These are phyloP conservation scores for Cyclanthera cordifolia DNA, from an alignment of 306 rosid genomes.

Conservation along the genomic window DNA sequence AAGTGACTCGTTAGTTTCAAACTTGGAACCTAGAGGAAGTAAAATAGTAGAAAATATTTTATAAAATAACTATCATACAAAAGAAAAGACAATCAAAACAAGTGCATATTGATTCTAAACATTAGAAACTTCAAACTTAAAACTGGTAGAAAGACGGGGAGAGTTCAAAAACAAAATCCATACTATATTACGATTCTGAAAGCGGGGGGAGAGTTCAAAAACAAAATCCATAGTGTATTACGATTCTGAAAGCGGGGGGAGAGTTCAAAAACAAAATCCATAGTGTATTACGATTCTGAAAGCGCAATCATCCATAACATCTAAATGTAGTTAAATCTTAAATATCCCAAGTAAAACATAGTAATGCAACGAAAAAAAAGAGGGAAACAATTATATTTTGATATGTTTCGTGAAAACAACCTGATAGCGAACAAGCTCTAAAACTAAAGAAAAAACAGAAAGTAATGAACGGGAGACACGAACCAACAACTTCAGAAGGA, in stretches of 20 bases:
- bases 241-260: too few relatives aligned
- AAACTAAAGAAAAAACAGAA: not conserved
- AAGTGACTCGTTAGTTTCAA: too few relatives aligned
- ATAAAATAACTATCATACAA: not conserved
- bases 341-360: not conserved
- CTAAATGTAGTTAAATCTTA: not conserved
- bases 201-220: not conserved
- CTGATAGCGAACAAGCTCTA: not conserved
- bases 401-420: not conserved
- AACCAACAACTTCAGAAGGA: constrained; percentile 79
- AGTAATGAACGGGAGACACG: constrained; percentile 14
- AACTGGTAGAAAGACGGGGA: not conserved
- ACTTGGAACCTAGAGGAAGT: not conserved
- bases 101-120: not conserved
- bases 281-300: not conserved
- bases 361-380: not conserved
- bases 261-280: not conserved
- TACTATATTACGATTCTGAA: not conserved
- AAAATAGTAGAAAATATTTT: not conserved
- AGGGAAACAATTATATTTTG: not conserved
- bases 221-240: not conserved
- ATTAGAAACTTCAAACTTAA: not conserved
- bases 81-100: not conserved
- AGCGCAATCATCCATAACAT: not conserved
- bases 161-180: not conserved